Evolutionary conservation across 176 grass and related monocot species (phyloP), one percentile per base, ranked within the genome.

Genomic region (Avena atlantica): DNA sequence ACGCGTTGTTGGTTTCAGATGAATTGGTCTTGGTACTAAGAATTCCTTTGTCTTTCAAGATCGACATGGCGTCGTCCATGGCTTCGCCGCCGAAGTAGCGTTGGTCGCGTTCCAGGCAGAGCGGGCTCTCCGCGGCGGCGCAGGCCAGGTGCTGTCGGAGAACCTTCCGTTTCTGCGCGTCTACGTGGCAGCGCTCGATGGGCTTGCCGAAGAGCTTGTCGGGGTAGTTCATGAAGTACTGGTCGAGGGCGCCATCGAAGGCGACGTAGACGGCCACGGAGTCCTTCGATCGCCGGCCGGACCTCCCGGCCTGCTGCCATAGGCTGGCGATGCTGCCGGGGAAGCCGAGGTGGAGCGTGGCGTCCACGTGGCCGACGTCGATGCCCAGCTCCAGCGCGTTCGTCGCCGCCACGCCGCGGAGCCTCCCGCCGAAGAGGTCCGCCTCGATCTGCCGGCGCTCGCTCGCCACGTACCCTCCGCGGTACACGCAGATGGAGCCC

Each of bases 221-320:
- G 21, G 94, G 91, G 13, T 87, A 68, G 42, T 49, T 48, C 70
- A 73, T 73, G 70, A 73, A 73, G 70, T 73, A 73, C n/a, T 73
- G 70, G 70, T 73, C 70, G 3, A 73, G 20, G 42, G 44, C 70
- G 70, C 70, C 20, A 20, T 73, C 70, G 2, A 73, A 73, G 20
- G 70, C 70, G 42, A 73, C 70, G 70, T 73, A 73, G 70, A 73
- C n/a, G 42, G 70, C 42, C 10, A 73, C 23, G 20, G 70, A 73
- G 42, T 73, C 70, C 73, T 80, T 97, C 11, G 84, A 70, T 70
- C 95, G 78, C 74, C 95, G 79, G 42, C 92, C 95, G 17, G 95
- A 91, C 51, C 95, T 85, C 48, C 95, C 95, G 6, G 92, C 88
- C 47, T 97, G 92, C 78, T 94, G 92, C 92, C 95, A 94, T 13